phyloP scores from a whole-genome alignment of 2,329 filamentous ascomycete genomes.

The Tolypocladium guangdongense region DNA sequence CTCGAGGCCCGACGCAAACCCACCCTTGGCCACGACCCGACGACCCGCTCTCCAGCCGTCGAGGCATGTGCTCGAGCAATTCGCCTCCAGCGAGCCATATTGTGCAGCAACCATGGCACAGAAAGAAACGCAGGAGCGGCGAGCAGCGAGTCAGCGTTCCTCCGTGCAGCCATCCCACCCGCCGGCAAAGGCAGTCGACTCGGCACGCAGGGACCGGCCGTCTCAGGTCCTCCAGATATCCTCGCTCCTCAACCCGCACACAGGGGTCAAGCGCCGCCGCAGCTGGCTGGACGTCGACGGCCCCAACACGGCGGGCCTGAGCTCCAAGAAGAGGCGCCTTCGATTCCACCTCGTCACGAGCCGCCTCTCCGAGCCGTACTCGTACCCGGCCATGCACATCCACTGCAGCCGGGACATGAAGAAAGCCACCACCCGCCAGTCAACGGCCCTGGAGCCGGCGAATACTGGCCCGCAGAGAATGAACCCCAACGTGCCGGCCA shows the following conservation, averaged over 20 bases:
- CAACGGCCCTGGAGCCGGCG: constrained; percentile 17
- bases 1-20: background rate
- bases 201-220: background rate
- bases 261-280: constrained; percentile 38
- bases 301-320: constrained; percentile 35
- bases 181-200: background rate
- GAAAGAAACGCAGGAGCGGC: background rate
- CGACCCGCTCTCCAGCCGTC: background rate
- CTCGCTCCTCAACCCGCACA: constrained; percentile 4
- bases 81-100: background rate
- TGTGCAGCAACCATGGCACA: background rate
- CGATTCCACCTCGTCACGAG: constrained; percentile 56
- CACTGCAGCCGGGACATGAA: constrained; percentile 36
- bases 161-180: background rate
- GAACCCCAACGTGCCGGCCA: constrained; percentile 33
- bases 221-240: constrained; percentile 4
- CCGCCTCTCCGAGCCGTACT: constrained; percentile 58
- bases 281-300: constrained; percentile 48
- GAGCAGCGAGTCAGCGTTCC: background rate
- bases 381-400: constrained; percentile 58
- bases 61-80: background rate
- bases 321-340: constrained; percentile 57
- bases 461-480: constrained; percentile 19
- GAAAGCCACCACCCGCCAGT: constrained; percentile 23
- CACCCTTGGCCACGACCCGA: background rate